These are phyloP conservation scores for Crithidia bombi DNA, from an alignment of 208 protist genomes.

Conservation along the genomic window DNA sequence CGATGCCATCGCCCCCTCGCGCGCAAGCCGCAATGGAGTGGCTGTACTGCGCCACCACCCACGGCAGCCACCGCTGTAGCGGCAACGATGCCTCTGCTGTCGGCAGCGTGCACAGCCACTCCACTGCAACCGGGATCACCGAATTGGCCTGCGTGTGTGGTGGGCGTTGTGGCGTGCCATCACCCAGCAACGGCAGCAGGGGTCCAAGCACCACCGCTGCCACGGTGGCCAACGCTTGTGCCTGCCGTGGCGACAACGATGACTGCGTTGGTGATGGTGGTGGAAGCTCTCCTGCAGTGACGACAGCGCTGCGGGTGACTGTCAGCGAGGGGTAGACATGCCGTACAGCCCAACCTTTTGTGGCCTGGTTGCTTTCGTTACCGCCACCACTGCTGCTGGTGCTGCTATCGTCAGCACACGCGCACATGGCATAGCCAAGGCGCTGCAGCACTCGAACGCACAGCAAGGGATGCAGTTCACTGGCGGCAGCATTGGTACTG, in stretches of 20 bases:
- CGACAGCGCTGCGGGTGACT: not conserved
- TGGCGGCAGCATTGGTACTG: not conserved
- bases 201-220: constrained; percentile 18
- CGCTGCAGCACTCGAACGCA: constrained; percentile 51
- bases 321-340: constrained; percentile 40
- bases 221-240: constrained; percentile 13
- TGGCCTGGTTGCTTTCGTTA: not conserved
- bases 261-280: constrained; percentile 13
- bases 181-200: constrained; percentile 27
- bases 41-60: constrained; percentile 32
- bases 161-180: constrained; percentile 16
- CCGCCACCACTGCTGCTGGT: not conserved
- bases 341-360: constrained; percentile 28
- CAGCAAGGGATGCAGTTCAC: constrained; percentile 60
- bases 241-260: no score
- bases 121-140: constrained; percentile 51
- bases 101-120: constrained; percentile 65
- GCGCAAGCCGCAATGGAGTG: not conserved
- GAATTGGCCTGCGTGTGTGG: constrained; percentile 45
- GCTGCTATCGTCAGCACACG: constrained; percentile 9
- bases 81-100: constrained; percentile 26
- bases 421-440: constrained; percentile 54
- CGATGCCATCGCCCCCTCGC: not conserved
- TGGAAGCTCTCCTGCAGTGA: not conserved
- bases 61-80: constrained; percentile 42